Evolutionary conservation across 2,329 filamentous ascomycete genomes (phyloP).

Genomic region (Emmonsiellopsis sp.): DNA sequence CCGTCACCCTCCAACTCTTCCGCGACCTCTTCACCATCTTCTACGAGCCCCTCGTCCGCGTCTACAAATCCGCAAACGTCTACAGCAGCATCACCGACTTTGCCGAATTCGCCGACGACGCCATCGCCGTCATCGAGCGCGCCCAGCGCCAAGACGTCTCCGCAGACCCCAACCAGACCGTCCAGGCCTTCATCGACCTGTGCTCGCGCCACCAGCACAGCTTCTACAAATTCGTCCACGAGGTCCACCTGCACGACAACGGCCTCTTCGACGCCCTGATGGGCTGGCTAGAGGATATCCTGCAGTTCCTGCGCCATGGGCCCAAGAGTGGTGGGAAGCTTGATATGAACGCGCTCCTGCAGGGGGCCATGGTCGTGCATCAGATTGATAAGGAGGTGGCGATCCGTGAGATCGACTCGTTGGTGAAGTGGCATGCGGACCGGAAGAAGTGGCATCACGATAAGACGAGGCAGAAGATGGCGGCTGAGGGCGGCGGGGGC

Average conservation of each 20-base stretch:
- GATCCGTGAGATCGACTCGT: constrained; percentile 68
- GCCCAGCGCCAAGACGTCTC: constrained; percentile 70
- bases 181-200: constrained; percentile 94
- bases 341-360: constrained; percentile 89
- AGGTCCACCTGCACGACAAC: constrained; percentile 94
- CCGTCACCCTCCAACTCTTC: constrained; percentile 93
- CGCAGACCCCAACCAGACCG: constrained; percentile 94
- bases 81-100: constrained; percentile 98
- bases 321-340: constrained; percentile 69
- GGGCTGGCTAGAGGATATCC: constrained; percentile 92
- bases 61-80: constrained; percentile 98
- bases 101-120: constrained; percentile 83
- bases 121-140: constrained; percentile 68
- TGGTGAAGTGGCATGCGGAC: constrained; percentile 90
- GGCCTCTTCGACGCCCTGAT: constrained; percentile 93
- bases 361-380: constrained; percentile 61
- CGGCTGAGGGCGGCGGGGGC: constrained; percentile 55
- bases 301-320: constrained; percentile 83
- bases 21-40: constrained; percentile 96
- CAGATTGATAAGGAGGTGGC: constrained; percentile 63
- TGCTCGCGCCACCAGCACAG: constrained; percentile 92
- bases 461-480: constrained; percentile 99
- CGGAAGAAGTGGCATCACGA: constrained; percentile 97
- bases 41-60: constrained; percentile 91
- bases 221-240: constrained; percentile 98